Evolutionary conservation across 495 filamentous ascomycete genomes (phyloP).

Genomic region (Mytilinidion resinicola): DNA sequence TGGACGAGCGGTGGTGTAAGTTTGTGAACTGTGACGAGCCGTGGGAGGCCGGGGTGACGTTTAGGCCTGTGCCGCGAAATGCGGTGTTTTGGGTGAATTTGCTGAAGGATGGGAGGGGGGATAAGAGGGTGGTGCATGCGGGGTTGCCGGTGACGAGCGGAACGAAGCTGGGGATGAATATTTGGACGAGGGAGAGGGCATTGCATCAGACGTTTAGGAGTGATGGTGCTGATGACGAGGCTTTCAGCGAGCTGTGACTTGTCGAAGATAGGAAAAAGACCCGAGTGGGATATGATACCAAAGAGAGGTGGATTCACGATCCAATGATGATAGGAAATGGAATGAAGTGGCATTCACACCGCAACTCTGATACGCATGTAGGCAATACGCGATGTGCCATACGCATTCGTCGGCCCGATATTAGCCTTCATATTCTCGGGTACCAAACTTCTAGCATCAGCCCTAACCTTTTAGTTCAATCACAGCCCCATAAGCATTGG

Average conservation of each 20-base stretch:
- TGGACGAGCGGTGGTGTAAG: constrained; percentile 24
- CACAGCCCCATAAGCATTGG: too few relatives aligned
- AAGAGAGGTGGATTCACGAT: too few relatives aligned
- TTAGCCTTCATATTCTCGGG: too few relatives aligned
- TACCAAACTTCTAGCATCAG: too few relatives aligned
- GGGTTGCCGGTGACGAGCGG: constrained; percentile 45
- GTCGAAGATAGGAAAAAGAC: too few relatives aligned
- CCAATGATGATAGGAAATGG: too few relatives aligned
- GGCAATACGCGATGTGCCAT: too few relatives aligned
- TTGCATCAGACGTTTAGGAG: constrained; percentile 19
- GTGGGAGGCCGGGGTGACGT: constrained; percentile 47
- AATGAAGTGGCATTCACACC: neutral
- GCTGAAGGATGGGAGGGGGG: constrained; percentile 42
- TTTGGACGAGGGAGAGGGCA: constrained; percentile 39
- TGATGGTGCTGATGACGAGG: constrained; percentile 3
- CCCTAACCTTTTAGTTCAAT: too few relatives aligned
- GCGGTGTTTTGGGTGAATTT: constrained; percentile 52
- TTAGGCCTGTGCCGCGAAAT: constrained; percentile 46
- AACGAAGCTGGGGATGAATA: constrained; percentile 51
- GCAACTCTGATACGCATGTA: neutral
- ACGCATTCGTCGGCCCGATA: too few relatives aligned
- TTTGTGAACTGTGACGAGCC: constrained; percentile 23
- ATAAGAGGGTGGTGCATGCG: constrained; percentile 44
- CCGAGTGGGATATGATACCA: too few relatives aligned
- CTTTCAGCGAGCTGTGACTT: neutral